Evolutionary conservation across 1,139 yeast species (phyloP), one percentile per base, ranked within the genome.

Genomic region (Yamadazyma dendronema): DNA sequence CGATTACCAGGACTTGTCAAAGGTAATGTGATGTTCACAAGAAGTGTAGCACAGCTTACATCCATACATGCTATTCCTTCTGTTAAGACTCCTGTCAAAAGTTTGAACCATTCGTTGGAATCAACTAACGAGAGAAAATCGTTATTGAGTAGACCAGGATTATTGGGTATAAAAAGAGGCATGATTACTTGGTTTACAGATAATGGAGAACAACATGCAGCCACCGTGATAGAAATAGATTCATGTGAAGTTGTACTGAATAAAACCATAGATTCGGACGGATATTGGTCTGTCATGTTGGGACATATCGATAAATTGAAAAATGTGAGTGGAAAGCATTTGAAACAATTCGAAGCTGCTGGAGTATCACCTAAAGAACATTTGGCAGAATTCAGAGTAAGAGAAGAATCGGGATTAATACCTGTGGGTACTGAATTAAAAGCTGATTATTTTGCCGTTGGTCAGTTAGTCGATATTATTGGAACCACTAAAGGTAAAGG

Each of bases 401-500:
- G 84, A 54, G 77, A 74, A 42, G 76, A 73, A 39, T 53, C 68
- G 0, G 92, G 89, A 0, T 68, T 89, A 42, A 62, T 87, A 35
- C 86, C 90, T 10, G 65, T 83, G 7, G 97, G 97, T 3, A 80
- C 92, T 3, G 80, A 81, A 50, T 63, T 92, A 39, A 77, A 69
- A 49, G 96, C 97, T 1, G 89, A 87, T 53, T 92, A 84, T 61
- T 90, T 92, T 59, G 74, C 79, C 39, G 74, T 71, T 14, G 98
- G 97, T 17, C 95, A 88, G 59, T 74, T 69, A 44, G 92, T 92
- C 19, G 98, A 92, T 57, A 68, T 87, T 36, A 74, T 81, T 54
- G 84, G 90, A 11, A 72, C 76, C 15, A 74, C 94, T 34, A 92
- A 89, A 61, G 99, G 98, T 66, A 92, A 94, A 65, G 99, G 99